Evolutionary conservation across 768 basidiomycete species (phyloP).

Genomic region (Paxillus rubicundulus): DNA sequence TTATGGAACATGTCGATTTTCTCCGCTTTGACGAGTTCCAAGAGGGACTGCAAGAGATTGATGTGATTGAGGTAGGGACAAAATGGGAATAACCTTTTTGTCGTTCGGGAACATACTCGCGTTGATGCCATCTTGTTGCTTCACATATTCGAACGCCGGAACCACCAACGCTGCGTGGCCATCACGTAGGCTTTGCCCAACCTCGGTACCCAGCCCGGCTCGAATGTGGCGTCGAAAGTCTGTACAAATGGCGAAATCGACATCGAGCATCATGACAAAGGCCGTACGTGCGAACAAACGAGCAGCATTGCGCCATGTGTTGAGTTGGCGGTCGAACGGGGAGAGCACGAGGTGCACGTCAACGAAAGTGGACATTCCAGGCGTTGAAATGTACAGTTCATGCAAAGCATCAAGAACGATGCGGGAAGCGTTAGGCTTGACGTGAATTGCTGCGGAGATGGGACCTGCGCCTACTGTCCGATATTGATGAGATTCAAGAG

Average conservation of each 20-base stretch:
- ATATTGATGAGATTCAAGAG: neutral
- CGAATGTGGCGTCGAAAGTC: constrained; percentile 65
- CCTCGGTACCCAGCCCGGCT: constrained; percentile 33
- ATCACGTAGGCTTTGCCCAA: constrained; percentile 44
- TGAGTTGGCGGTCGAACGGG: constrained; percentile 80
- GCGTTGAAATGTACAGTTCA: constrained; percentile 62
- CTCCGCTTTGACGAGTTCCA: constrained; percentile 53
- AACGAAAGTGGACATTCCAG: constrained; percentile 63
- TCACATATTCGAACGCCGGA: constrained; percentile 80
- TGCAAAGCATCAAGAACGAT: constrained; percentile 61
- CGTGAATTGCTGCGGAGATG: constrained; percentile 80
- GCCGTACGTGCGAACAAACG: constrained; percentile 81
- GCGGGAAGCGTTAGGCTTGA: constrained; percentile 43
- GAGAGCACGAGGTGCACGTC: constrained; percentile 88
- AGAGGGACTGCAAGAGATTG: constrained; percentile 41
- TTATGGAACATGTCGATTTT: constrained; percentile 76
- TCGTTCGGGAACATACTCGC: constrained; percentile 59
- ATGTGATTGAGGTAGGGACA: constrained; percentile 1
- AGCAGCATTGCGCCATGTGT: constrained; percentile 86
- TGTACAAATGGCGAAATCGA: constrained; percentile 84
- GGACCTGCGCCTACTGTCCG: constrained; percentile 51
- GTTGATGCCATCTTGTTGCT: constrained; percentile 62
- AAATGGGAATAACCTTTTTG: constrained; percentile 49
- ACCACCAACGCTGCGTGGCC: constrained; percentile 74
- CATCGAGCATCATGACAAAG: constrained; percentile 88